phyloP scores from a whole-genome alignment of 2,329 filamentous ascomycete species.

The Fusarium praegraminearum region DNA sequence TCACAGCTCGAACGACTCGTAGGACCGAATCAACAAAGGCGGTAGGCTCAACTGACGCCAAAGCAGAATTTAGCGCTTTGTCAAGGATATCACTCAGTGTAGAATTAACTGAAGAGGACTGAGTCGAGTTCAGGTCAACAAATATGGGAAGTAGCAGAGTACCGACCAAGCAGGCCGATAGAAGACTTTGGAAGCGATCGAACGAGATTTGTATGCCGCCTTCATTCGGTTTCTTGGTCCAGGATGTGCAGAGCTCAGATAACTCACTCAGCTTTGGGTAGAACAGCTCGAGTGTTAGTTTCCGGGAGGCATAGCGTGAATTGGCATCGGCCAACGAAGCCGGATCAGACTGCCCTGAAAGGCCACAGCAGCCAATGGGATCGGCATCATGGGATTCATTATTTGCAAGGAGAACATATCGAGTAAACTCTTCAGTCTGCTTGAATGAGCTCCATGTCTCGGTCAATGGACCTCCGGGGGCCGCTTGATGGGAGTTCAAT shows the following conservation, averaged over 20 bases:
- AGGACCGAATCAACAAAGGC: conserved; percentile 62
- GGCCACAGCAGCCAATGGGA: conserved; percentile 4
- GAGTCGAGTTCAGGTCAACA: conserved; percentile 59
- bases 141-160: conserved; percentile 63
- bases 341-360: conserved; percentile 16
- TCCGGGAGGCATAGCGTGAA: conserved; percentile 59
- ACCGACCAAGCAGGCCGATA: conserved; percentile 61
- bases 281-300: conserved; percentile 66
- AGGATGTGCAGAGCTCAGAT: conserved; percentile 59
- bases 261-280: conserved; percentile 66
- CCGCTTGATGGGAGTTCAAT: conserved; percentile 49
- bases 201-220: conserved; percentile 63
- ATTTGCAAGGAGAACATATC: conserved; percentile 68
- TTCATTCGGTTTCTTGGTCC: conserved; percentile 60
- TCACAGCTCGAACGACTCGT: conserved; percentile 57
- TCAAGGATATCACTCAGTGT: conserved; percentile 57
- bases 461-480: conserved; percentile 62
- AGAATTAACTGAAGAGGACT: conserved; percentile 63
- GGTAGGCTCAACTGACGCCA: conserved; percentile 60
- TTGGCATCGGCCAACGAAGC: conserved; percentile 48
- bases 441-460: conserved; percentile 62
- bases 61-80: conserved; percentile 55
- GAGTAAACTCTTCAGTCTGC: conserved; percentile 59
- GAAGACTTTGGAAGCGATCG: conserved; percentile 65
- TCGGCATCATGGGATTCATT: conserved; percentile 20